phyloP scores from a whole-genome alignment of 2,329 filamentous ascomycete genomes.

The Colletotrichum viniferum region DNA sequence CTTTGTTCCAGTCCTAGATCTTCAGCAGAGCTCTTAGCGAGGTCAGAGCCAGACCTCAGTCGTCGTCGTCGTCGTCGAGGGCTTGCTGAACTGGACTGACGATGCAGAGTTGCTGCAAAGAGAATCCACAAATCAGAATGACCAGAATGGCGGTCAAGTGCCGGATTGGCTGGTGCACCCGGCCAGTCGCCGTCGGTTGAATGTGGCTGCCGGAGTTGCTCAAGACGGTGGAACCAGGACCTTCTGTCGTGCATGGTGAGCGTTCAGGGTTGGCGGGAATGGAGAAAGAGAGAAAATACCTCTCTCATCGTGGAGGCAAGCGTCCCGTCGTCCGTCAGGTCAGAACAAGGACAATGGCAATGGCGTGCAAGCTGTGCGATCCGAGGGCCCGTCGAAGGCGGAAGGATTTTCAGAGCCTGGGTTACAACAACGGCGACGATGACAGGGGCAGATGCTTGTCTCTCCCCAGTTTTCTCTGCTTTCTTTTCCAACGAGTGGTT shows the following conservation, averaged over 20 bases:
- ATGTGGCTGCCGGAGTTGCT: constrained; percentile 11
- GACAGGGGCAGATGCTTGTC: constrained; percentile 1
- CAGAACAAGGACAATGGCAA: background rate
- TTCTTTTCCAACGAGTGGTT: background rate
- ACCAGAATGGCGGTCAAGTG: constrained; percentile 27
- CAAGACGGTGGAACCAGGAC: background rate
- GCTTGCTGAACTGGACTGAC: background rate
- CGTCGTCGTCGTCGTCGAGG: background rate
- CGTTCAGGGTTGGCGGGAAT: background rate
- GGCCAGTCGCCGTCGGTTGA: constrained; percentile 2
- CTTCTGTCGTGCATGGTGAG: constrained; percentile 13
- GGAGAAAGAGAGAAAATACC: background rate
- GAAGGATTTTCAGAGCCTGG: background rate
- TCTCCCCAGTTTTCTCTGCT: background rate
- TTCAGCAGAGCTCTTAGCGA: background rate
- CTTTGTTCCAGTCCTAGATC: background rate
- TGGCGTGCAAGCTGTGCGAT: constrained; percentile 14
- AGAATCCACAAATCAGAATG: constrained; percentile 5
- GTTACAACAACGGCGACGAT: background rate
- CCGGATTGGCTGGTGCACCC: constrained; percentile 6
- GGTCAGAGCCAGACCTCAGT: background rate
- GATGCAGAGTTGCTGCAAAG: background rate
- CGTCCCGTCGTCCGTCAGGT: background rate
- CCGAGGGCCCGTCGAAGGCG: background rate
- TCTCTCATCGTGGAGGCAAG: background rate